Base-by-base conservation (phyloP, 805 yeast genomes). In the Starmera pachycereana region DNA sequence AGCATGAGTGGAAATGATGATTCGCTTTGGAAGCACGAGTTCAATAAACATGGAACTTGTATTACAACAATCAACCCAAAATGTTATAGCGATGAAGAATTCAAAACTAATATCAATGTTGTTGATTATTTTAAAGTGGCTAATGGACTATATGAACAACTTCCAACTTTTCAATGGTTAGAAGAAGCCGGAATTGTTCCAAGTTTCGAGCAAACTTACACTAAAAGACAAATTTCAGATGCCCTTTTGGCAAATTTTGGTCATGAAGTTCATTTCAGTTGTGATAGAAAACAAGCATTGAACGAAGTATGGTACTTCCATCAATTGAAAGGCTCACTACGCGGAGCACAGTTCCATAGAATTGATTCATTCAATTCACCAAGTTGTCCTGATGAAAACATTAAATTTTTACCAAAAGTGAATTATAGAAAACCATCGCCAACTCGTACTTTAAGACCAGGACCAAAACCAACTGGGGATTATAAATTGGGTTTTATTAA, bases 1-100 rank as follows among this genome's bases (percentile, higher is more conserved):
- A 80, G 81, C 51, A 72, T 71, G 52, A 76, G 74, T 37, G 86
- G 86, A 10, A 58, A 72, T 41, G 90, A 82, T 55, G 78, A 74
- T 42, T 56, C 69, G 6, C 63, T 89, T 38, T 89, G 97, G 97
- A 69, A 73, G 30, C 96, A 89, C 60, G 97, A 89, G 61, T 89
- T 74, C 69, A 88, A 89, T 65, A 89, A 89, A 58, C 97, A 89
- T 57, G 97, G 89, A 19, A 87, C 96, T 9, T 89, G 97, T 62
- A 78, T 88, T 71, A 74, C 79, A 37, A 87, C 96, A 1, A 65
- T 89, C 36, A 74, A 71, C 41, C 84, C 92, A 4, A 49, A 58
- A 5, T 89, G 97, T 58, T 88, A 87, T 59, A 62, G 61, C 7
- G 41, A 45, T 2, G 34, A 37, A 25, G 27, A 22, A 22, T 46